These are phyloP conservation scores for Primulina tabacum DNA, from an alignment of 257 asterid genomes.

Conservation along the genomic window DNA sequence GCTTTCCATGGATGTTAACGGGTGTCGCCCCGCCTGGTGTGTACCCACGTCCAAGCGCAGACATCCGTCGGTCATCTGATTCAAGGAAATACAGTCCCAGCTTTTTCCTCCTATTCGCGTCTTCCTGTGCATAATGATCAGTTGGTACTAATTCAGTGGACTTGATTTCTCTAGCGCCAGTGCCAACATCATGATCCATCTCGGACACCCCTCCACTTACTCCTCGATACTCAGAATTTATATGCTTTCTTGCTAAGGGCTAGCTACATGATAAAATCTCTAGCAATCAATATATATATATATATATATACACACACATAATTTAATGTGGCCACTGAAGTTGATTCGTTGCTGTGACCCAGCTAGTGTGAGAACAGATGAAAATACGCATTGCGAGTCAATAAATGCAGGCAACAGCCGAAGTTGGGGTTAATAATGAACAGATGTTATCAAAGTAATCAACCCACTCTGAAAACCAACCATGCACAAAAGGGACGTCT, in stretches of 20 bases:
- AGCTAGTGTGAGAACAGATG: neutral
- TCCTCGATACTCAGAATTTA: neutral
- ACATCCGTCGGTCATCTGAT: conserved; percentile 74
- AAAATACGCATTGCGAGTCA: neutral
- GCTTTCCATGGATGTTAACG: conserved; percentile 85
- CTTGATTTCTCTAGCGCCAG: conserved; percentile 52
- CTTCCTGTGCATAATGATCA: conserved; percentile 21
- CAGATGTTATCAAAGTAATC: neutral
- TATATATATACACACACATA: too few species aligned
- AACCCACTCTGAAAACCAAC: neutral
- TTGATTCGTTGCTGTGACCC: neutral
- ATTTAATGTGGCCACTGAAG: neutral
- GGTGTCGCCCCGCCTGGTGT: conserved; percentile 71
- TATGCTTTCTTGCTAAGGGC: neutral
- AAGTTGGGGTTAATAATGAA: neutral
- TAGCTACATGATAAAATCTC: neutral
- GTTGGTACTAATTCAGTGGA: conserved; percentile 43
- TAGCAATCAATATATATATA: neutral
- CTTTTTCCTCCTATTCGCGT: conserved; percentile 46
- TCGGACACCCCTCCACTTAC: neutral
- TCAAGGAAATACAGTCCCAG: conserved; percentile 70
- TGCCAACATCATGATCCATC: conserved; percentile 29
- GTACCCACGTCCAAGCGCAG: conserved; percentile 78
- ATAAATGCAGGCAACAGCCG: neutral
- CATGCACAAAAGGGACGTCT: neutral